Conservation (phyloP, 768 basidiomycete genomes). For the Suillus occidentalis region DNA sequence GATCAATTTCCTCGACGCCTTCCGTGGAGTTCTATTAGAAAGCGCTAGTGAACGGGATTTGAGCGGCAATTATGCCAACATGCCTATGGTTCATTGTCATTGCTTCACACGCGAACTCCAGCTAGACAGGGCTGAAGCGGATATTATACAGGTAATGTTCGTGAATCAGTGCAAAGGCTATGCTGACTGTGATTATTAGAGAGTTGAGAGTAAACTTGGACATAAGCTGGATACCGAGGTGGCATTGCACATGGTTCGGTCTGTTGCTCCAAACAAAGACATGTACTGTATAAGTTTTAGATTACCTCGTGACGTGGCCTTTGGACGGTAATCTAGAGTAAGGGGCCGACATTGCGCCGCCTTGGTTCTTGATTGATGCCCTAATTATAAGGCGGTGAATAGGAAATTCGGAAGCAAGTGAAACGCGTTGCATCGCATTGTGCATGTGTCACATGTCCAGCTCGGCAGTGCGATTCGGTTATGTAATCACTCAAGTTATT, state of each 20-base stretch:
- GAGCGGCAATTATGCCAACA: conserved; percentile 44
- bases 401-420: not conserved
- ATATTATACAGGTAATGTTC: conserved; percentile 71
- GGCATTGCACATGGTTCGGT: conserved; percentile 75
- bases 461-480: conserved; percentile 33
- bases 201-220: conserved; percentile 69
- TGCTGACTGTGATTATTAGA: conserved; percentile 43
- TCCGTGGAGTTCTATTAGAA: conserved; percentile 60
- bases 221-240: conserved; percentile 49
- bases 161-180: conserved; percentile 6
- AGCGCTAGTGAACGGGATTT: conserved; percentile 40
- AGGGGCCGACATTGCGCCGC: not conserved
- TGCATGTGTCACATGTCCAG: conserved; percentile 18
- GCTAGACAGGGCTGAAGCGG: conserved; percentile 59
- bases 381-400: not conserved
- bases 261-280: conserved; percentile 93
- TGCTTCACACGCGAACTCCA: conserved; percentile 92
- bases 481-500: conserved; percentile 24
- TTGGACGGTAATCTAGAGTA: conserved; percentile 17
- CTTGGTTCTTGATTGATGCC: conserved; percentile 4
- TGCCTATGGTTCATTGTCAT: conserved; percentile 95
- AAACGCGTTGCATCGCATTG: not conserved
- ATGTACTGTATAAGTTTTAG: conserved; percentile 97
- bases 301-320: conserved; percentile 51
- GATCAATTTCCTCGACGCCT: conserved; percentile 86